Conservation (phyloP, 176 grass and related monocot species). For the Typha latifolia region DNA sequence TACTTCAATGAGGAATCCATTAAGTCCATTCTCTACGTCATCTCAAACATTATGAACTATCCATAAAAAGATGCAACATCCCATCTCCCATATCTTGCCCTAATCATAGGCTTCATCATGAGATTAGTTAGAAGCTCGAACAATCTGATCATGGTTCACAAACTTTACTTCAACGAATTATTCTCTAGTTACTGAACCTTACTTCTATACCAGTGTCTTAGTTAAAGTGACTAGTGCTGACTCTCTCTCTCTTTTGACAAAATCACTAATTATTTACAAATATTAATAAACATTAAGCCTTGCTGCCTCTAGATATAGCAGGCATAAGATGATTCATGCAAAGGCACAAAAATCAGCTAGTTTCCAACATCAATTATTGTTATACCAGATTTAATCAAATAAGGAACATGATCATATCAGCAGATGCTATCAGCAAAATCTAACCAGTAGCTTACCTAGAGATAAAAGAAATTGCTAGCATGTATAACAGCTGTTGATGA, state of each 20-base stretch:
- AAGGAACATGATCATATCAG: too few species aligned
- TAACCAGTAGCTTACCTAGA: slow-evolving; percentile 45
- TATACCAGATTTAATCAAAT: neutral
- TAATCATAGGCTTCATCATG: too few species aligned
- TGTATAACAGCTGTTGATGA: slow-evolving; percentile 91
- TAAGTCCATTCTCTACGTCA: too few species aligned
- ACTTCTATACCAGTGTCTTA: too few species aligned
- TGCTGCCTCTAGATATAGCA: neutral
- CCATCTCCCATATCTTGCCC: too few species aligned
- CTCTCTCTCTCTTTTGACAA: neutral
- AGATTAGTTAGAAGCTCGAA: too few species aligned
- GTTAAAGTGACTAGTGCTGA: neutral
- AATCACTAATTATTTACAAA: neutral
- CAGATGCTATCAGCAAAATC: neutral
- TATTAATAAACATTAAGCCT: neutral
- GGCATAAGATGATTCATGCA: neutral
- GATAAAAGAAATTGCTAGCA: slow-evolving; percentile 92
- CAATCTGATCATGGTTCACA: too few species aligned
- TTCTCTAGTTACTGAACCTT: too few species aligned
- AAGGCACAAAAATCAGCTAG: neutral
- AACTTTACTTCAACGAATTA: too few species aligned
- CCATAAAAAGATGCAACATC: too few species aligned
- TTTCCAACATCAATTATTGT: neutral
- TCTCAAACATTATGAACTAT: too few species aligned
- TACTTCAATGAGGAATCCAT: too few species aligned